These are phyloP conservation scores for Aspergillus sp. DNA, from an alignment of 2,329 filamentous ascomycete genomes.

Conservation along the genomic window DNA sequence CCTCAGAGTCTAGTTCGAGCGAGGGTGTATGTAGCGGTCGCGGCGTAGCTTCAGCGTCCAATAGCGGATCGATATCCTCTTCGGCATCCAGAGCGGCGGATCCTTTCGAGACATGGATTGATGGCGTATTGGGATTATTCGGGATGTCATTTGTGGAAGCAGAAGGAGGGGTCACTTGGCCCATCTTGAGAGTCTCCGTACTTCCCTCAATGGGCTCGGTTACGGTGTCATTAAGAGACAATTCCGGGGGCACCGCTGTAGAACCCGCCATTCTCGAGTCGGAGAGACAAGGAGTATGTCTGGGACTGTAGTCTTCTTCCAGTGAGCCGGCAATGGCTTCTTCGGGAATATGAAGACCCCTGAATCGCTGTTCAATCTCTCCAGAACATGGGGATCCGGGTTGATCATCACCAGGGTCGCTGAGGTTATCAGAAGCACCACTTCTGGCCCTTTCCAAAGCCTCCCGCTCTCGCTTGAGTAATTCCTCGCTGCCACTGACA, in stretches of 20 bases:
- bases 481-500: constrained; percentile 45
- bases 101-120: constrained; percentile 20
- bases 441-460: constrained; percentile 27
- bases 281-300: constrained; percentile 16
- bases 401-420: constrained; percentile 15
- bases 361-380: constrained; percentile 30
- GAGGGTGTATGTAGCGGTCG: constrained; percentile 30
- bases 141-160: constrained; percentile 11
- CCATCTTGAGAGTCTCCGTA: constrained; percentile 15
- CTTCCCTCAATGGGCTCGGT: constrained; percentile 5
- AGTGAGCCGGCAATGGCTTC: constrained; percentile 27
- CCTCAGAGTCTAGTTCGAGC: constrained; percentile 22
- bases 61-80: constrained; percentile 19
- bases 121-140: constrained; percentile 16
- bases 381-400: constrained; percentile 21
- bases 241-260: constrained; percentile 4
- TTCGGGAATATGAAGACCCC: constrained; percentile 33
- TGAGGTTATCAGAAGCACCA: constrained; percentile 18
- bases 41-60: constrained; percentile 33
- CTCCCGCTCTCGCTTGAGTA: constrained; percentile 33
- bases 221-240: neutral
- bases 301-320: constrained; percentile 28
- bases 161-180: constrained; percentile 31
- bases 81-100: constrained; percentile 16
- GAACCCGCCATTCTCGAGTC: constrained; percentile 12